Evolutionary conservation across 805 yeast genomes (phyloP).

Genomic region (Wickerhamiella brachini): DNA sequence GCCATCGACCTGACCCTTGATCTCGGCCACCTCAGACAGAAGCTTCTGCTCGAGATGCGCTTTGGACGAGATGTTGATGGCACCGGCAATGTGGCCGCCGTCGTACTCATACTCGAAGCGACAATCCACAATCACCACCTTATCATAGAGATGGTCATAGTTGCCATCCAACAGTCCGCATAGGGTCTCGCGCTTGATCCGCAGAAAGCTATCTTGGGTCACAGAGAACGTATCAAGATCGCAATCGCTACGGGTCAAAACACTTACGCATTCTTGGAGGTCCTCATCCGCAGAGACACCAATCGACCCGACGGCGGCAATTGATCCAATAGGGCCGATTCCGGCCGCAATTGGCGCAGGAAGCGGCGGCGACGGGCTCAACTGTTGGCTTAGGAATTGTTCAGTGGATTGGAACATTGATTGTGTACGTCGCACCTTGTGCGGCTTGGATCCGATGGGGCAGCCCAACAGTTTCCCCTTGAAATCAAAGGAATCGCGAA

Average conservation of each 20-base stretch:
- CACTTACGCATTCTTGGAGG: conserved; percentile 10
- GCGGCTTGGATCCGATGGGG: neutral
- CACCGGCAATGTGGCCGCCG: conserved; percentile 86
- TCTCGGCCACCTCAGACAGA: conserved; percentile 23
- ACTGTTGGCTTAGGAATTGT: conserved; percentile 30
- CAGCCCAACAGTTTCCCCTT: neutral
- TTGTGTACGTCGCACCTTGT: conserved; percentile 44
- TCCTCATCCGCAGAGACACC: conserved; percentile 6
- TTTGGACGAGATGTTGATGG: conserved; percentile 62
- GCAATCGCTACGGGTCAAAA: conserved; percentile 15
- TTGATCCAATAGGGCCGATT: conserved; percentile 6
- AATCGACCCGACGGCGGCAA: conserved; percentile 1
- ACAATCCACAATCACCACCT: conserved; percentile 61
- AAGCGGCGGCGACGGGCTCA: conserved; percentile 8
- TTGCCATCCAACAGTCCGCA: conserved; percentile 45
- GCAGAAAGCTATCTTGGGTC: conserved; percentile 50
- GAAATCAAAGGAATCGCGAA: neutral
- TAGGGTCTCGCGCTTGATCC: conserved; percentile 48
- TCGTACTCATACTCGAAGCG: conserved; percentile 82
- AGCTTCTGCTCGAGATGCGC: conserved; percentile 51
- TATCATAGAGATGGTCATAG: conserved; percentile 38
- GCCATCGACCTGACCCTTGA: conserved; percentile 5
- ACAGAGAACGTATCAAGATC: conserved; percentile 31
- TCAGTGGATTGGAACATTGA: conserved; percentile 53
- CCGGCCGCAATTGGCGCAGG: neutral